A percentile compares a stretch with the other conserved stretches of the same genome.
Conservation (phyloP, 768 basidiomycete species). For the Leccinum sublutescens region DNA sequence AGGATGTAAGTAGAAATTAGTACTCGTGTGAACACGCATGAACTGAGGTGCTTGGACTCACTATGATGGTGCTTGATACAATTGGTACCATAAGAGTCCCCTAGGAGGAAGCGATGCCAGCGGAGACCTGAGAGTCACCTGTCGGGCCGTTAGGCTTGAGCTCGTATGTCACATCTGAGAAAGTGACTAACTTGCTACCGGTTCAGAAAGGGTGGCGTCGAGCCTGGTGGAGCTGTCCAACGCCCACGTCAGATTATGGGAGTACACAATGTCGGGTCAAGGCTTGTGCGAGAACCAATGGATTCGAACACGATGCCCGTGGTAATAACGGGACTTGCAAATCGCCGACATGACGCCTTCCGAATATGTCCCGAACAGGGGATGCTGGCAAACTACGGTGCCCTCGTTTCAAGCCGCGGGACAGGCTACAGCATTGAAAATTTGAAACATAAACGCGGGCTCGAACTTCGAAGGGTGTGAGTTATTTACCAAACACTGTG, state of each 20-base stretch:
- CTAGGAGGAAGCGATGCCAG: neutral
- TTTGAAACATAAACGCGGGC: neutral
- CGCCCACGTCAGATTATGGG: neutral
- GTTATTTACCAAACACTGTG: conserved; percentile 1
- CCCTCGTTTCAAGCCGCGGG: conserved; percentile 11
- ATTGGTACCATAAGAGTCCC: neutral
- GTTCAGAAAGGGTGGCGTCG: conserved; percentile 2
- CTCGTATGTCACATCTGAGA: neutral
- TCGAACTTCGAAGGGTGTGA: neutral
- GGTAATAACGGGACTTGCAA: conserved; percentile 19
- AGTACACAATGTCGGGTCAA: neutral
- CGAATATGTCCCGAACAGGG: conserved; percentile 1
- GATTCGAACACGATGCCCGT: conserved; percentile 4
- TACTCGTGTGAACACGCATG: neutral
- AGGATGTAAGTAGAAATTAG: neutral
- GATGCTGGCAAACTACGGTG: neutral
- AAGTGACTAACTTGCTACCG: conserved; percentile 11
- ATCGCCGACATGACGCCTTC: conserved; percentile 16
- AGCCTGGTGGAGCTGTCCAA: neutral
- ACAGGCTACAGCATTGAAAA: neutral
- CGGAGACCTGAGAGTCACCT: neutral
- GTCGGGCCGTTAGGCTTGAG: neutral
- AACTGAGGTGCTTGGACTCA: conserved; percentile 5
- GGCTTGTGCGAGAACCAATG: neutral
- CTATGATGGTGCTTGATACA: neutral